These are phyloP conservation scores for Colletotrichum higginsianum DNA, from an alignment of 2,329 filamentous ascomycete species.

Conservation along the genomic window DNA sequence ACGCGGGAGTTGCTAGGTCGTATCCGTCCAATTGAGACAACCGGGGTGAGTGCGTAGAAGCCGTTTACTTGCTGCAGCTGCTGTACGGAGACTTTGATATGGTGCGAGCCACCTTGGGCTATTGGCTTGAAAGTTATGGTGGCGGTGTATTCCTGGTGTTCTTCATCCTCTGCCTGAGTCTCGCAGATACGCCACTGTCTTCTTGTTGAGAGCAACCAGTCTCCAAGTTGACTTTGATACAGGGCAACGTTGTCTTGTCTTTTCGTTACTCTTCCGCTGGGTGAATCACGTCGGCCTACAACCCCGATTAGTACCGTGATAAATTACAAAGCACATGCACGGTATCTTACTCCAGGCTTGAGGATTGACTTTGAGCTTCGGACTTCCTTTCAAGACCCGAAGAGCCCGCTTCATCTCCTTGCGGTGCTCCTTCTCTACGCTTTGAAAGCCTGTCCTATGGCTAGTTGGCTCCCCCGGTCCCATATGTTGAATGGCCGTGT, in stretches of 20 bases:
- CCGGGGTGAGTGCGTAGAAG: not conserved
- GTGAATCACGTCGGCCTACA: not conserved
- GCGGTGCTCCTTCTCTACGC: not conserved
- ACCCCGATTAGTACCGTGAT: not conserved
- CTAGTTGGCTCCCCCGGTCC: not conserved
- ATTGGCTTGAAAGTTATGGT: not conserved
- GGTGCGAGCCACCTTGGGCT: not conserved
- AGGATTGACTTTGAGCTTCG: not conserved
- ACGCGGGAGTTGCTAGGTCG: not conserved
- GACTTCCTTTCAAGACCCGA: not conserved
- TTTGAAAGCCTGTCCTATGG: no score
- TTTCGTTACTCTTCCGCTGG: not conserved
- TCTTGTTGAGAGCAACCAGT: not conserved
- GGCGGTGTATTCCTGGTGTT: not conserved
- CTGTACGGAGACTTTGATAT: not conserved
- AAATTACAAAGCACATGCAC: accelerated
- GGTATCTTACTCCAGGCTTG: not conserved
- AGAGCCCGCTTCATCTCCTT: not conserved
- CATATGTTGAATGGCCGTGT: not conserved
- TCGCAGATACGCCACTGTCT: not conserved
- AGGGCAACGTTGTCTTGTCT: not conserved
- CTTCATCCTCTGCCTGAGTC: not conserved
- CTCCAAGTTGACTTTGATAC: not conserved
- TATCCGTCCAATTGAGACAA: not conserved
- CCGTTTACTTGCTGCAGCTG: not conserved